Percentiles rank a stretch among this genome's conserved stretches.
Evolutionary conservation across 2,329 filamentous ascomycete genomes (phyloP).

Genomic region (Hypoxylon sp.): DNA sequence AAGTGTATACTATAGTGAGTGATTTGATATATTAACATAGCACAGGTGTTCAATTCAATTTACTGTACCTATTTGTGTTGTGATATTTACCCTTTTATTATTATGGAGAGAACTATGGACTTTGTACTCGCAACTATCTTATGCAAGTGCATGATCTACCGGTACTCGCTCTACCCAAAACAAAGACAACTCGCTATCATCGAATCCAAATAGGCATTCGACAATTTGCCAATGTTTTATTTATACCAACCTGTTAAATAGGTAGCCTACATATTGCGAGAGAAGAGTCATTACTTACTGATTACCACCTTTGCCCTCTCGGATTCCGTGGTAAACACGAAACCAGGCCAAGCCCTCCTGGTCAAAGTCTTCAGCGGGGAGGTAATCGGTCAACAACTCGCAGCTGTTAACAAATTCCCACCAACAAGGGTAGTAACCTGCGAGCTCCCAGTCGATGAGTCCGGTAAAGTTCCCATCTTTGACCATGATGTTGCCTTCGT

Average conservation of each 20-base stretch:
- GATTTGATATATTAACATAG: neutral
- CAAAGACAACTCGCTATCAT: neutral
- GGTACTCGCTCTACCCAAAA: neutral
- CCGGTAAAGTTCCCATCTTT: slow-evolving; percentile 38
- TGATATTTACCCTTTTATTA: neutral
- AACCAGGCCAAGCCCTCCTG: slow-evolving; percentile 33
- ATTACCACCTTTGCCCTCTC: slow-evolving; percentile 10
- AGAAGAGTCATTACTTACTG: neutral
- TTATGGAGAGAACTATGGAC: neutral
- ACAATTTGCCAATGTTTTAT: neutral
- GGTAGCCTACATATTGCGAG: neutral
- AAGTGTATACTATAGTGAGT: neutral
- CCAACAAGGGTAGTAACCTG: slow-evolving; percentile 37
- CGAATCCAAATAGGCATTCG: neutral
- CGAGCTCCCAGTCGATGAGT: slow-evolving; percentile 33
- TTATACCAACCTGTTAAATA: neutral
- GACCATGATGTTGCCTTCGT: slow-evolving; percentile 39
- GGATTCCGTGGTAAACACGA: slow-evolving; percentile 27
- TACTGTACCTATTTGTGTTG: neutral
- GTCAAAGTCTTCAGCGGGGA: slow-evolving; percentile 13
- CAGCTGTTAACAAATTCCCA: slow-evolving; percentile 39
- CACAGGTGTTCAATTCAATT: slow-evolving; percentile 2
- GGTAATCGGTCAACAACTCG: slow-evolving; percentile 18
- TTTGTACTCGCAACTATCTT: neutral
- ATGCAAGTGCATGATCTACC: too few relatives aligned